phyloP scores from a whole-genome alignment of 768 basidiomycete genomes.

The Royoungia palumana region DNA sequence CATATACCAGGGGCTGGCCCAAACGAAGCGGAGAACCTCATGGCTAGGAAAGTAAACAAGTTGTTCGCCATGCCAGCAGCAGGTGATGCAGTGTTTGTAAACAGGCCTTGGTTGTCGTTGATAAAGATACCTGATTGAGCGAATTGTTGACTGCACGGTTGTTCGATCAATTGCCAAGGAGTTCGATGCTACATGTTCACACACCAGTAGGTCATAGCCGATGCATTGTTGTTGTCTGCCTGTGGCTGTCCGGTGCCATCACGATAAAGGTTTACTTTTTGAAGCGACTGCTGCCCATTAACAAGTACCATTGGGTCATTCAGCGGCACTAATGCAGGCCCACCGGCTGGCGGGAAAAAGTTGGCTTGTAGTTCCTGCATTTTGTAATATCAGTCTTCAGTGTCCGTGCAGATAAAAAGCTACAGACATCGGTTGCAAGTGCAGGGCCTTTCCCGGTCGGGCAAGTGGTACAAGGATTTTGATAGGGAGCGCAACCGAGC shows the following conservation, averaged over 20 bases:
- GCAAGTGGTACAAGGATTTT: slow-evolving; percentile 27
- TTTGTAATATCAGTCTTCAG: not conserved
- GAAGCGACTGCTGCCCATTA: slow-evolving; percentile 21
- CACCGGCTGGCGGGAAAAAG: slow-evolving; percentile 24
- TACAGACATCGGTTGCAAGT: slow-evolving; percentile 23
- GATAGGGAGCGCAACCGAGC: slow-evolving; percentile 22
- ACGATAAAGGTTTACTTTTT: slow-evolving; percentile 28
- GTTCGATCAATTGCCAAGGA: not conserved
- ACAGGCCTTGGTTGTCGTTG: slow-evolving; percentile 19
- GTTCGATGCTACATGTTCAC: not conserved
- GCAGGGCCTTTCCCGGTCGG: slow-evolving; percentile 16
- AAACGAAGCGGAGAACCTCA: slow-evolving; percentile 25
- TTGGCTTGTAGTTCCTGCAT: slow-evolving; percentile 22
- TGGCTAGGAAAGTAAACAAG: slow-evolving; percentile 28
- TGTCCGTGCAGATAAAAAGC: not conserved
- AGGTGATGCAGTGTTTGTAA: slow-evolving; percentile 18
- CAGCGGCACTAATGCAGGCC: slow-evolving; percentile 23
- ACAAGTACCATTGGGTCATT: slow-evolving; percentile 28
- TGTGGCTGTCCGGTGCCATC: slow-evolving; percentile 25
- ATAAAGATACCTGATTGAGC: slow-evolving; percentile 23
- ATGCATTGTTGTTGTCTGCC: slow-evolving; percentile 23
- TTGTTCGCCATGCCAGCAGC: slow-evolving; percentile 20
- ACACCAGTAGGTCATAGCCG: slow-evolving; percentile 21
- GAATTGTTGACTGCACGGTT: slow-evolving; percentile 17
- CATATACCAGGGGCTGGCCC: slow-evolving; percentile 24